Percentiles rank a stretch among this genome's conserved stretches.
These are phyloP conservation scores for Macrotyloma uniflorum DNA, from an alignment of 306 rosid genomes.

Conservation along the genomic window DNA sequence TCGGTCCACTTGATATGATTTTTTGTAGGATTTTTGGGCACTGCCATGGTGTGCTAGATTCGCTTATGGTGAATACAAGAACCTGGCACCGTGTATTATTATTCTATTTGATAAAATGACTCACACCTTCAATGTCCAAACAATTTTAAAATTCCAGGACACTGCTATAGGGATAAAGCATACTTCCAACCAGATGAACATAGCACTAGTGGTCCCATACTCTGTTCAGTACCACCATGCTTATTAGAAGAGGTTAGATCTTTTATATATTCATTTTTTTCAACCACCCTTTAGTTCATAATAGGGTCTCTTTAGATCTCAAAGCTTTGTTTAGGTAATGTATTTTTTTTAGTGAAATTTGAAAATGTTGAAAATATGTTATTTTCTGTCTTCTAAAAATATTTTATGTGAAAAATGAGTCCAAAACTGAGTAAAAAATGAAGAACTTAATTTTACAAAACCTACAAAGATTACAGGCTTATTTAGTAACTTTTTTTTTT, in stretches of 20 bases:
- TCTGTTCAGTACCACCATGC: neutral
- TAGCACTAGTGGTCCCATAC: neutral
- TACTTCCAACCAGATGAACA: neutral
- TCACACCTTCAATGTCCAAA: neutral
- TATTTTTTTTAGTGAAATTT: too few relatives aligned
- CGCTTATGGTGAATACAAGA: neutral
- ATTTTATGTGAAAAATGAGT: too few relatives aligned
- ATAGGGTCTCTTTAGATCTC: too few relatives aligned
- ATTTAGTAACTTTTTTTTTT: too few relatives aligned
- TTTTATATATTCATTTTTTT: neutral
- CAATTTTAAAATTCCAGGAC: neutral
- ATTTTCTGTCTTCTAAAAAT: too few relatives aligned
- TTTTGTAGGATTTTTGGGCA: neutral
- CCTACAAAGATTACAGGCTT: too few relatives aligned
- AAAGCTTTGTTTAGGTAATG: too few relatives aligned
- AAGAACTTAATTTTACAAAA: too few relatives aligned
- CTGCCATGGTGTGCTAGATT: neutral
- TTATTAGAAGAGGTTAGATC: too few relatives aligned
- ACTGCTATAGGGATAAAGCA: neutral
- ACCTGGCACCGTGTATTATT: neutral
- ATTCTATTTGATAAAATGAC: conserved; percentile 8
- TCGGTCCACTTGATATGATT: neutral
- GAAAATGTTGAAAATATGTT: too few relatives aligned
- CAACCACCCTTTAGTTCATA: neutral
- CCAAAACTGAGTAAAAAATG: too few relatives aligned